These are phyloP conservation scores for Cucurbita moschata DNA, from an alignment of 306 rosid genomes.

Conservation along the genomic window DNA sequence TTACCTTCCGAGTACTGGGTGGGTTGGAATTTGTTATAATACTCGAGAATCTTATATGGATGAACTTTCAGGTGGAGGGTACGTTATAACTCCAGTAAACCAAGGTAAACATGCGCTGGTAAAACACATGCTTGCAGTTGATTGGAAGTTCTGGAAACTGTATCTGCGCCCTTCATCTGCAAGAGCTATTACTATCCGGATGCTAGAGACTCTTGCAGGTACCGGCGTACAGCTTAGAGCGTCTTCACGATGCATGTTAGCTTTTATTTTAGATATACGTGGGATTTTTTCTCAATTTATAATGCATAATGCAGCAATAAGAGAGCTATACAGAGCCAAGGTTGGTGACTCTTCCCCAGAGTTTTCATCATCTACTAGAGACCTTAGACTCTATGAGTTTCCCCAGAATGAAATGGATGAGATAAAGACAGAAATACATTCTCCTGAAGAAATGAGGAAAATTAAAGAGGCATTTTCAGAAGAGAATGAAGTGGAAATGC, in stretches of 20 bases:
- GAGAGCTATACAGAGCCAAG: conserved; percentile 53
- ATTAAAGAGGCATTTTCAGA: conserved; percentile 17
- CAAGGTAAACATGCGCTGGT: conserved; percentile 62
- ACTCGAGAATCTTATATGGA: not conserved
- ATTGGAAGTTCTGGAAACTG: conserved; percentile 84
- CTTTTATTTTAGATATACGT: not conserved
- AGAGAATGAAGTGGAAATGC: conserved; percentile 25
- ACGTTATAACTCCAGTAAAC: conserved; percentile 58
- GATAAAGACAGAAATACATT: conserved; percentile 21
- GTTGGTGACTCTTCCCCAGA: conserved; percentile 20
- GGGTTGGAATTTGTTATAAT: not conserved
- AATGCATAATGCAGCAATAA: conserved; percentile 35
- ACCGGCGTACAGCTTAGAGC: conserved; percentile 8
- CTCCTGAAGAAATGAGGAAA: conserved; percentile 14
- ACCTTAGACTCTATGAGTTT: conserved; percentile 20
- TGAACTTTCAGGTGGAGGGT: conserved; percentile 69
- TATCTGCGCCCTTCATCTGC: conserved; percentile 48
- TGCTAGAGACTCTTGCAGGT: conserved; percentile 85
- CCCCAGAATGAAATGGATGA: conserved; percentile 27
- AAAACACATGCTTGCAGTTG: conserved; percentile 82
- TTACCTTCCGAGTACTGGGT: not conserved
- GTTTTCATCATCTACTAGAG: conserved; percentile 22
- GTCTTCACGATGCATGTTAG: not conserved
- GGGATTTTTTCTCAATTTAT: not conserved
- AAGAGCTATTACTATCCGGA: conserved; percentile 49